Evolutionary conservation across 2,329 filamentous ascomycete genomes (phyloP), one percentile per base, ranked within the genome.

Genomic region (Lachnellula hyalina): DNA sequence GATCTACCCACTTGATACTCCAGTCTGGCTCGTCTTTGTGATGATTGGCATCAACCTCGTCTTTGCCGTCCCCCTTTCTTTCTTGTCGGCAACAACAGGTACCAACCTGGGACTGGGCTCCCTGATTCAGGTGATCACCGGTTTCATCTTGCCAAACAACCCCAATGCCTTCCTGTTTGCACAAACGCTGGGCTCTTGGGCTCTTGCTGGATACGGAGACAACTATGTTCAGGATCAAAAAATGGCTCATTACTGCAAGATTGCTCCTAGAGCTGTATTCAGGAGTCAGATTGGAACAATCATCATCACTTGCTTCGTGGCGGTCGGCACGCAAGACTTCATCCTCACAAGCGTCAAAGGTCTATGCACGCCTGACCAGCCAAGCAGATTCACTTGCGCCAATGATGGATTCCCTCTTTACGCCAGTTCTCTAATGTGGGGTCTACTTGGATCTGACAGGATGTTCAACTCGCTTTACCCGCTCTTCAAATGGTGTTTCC

Each of bases 81-180:
- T 76, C 57, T 64, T 76, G 3, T 74, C 71, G 3, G 75, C 74
- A 25, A 75, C 73, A 36, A 75, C 75, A 1, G 74, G 74, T 36
- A 74, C 73, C 7, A 75, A 74, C 52, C 65, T 76, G 5, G 69
- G 71, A 0, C 67, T 76, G 2, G 72, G 72, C n/a, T 61, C 71
- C 3, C 65, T 77, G 41, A 68, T 75, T 46, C 70, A 77, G 62
- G 71, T 77, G 51, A 68, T 77, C 51, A 73, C 71, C 0, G 73
- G 73, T 21, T 73, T 71, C 63, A 61, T 66, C 19, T 47, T 61
- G 4, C 59, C 59, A 4, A 56, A 70, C 21, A 72, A 71, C 55
- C 67, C 68, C 25, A 64, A 69, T 57, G 72, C 72, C 11, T 72
- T 73, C 54, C 63, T 75, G 25, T 71, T 73, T 53, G 65, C 70